A percentile compares a stretch with the other conserved stretches of the same genome.
Evolutionary conservation across 371 early-diverging fungal species (phyloP).

Genomic region (Rhizopus delemar): DNA sequence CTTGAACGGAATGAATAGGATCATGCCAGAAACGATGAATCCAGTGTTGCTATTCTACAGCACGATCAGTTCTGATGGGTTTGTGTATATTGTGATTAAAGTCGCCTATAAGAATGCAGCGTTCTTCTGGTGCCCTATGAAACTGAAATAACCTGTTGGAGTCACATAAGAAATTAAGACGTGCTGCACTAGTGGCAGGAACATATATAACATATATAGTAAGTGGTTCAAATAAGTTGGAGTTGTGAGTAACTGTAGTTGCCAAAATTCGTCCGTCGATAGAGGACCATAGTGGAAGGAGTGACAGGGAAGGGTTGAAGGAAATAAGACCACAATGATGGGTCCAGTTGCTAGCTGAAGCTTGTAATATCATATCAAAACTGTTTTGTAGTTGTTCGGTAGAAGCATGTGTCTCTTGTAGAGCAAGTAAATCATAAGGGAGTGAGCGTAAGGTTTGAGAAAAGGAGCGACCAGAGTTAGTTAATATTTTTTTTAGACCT

Average conservation of each 20-base stretch:
- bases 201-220: slow-evolving; percentile 1
- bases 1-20: too few relatives aligned
- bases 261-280: not conserved
- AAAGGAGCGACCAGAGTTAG: too few relatives aligned
- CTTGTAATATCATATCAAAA: not conserved
- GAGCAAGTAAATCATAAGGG: slow-evolving; percentile 2
- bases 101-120: too few relatives aligned
- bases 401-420: slow-evolving; percentile 18
- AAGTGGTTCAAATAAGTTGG: too few relatives aligned
- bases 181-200: not conserved
- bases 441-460: too few relatives aligned
- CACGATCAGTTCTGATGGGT: too few relatives aligned
- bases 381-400: not conserved
- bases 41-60: too few relatives aligned
- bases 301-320: not conserved
- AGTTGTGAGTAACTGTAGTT: not conserved
- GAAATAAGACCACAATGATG: slow-evolving; percentile 13
- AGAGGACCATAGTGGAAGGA: slow-evolving; percentile 4
- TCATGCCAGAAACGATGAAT: too few relatives aligned
- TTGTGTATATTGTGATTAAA: too few relatives aligned
- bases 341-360: slow-evolving; percentile 6
- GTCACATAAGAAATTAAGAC: not conserved
- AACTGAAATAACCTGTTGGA: too few relatives aligned
- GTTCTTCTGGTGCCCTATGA: too few relatives aligned
- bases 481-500: too few relatives aligned